Evolutionary conservation across 1,139 yeast species (phyloP).

Genomic region (Suhomyces guaymorum): DNA sequence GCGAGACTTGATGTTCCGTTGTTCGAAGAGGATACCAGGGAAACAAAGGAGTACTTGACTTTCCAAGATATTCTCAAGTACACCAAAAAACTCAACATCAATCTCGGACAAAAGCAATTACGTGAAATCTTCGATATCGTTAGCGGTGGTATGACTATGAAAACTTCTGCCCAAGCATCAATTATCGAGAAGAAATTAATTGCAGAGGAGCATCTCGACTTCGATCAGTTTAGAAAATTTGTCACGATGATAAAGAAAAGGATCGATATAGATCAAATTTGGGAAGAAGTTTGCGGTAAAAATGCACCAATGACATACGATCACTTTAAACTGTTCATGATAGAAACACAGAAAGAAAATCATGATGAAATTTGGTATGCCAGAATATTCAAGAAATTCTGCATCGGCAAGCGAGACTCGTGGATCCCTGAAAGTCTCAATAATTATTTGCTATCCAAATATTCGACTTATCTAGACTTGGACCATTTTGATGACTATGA

Average conservation of each 20-base stretch:
- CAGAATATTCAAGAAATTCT: constrained; percentile 48
- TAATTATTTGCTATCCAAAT: constrained; percentile 51
- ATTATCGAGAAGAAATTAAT: too few species aligned
- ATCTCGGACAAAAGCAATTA: constrained; percentile 39
- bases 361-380: constrained; percentile 27
- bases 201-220: constrained; percentile 27
- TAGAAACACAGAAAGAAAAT: constrained; percentile 52
- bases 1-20: too few species aligned
- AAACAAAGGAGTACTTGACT: constrained; percentile 42
- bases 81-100: constrained; percentile 68
- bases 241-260: constrained; percentile 51
- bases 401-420: constrained; percentile 25
- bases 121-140: constrained; percentile 48
- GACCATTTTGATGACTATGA: constrained; percentile 35
- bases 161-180: constrained; percentile 27
- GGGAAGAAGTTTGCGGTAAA: constrained; percentile 24
- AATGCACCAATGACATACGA: constrained; percentile 45
- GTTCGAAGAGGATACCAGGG: constrained; percentile 29
- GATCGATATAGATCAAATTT: constrained; percentile 33
- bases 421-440: constrained; percentile 55
- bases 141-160: neutral
- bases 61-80: constrained; percentile 69
- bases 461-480: constrained; percentile 40
- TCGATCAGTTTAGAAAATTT: constrained; percentile 71
- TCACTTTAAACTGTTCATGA: constrained; percentile 50